Evolutionary conservation across 768 basidiomycete genomes (phyloP).

Genomic region (Naganishia randhawae): DNA sequence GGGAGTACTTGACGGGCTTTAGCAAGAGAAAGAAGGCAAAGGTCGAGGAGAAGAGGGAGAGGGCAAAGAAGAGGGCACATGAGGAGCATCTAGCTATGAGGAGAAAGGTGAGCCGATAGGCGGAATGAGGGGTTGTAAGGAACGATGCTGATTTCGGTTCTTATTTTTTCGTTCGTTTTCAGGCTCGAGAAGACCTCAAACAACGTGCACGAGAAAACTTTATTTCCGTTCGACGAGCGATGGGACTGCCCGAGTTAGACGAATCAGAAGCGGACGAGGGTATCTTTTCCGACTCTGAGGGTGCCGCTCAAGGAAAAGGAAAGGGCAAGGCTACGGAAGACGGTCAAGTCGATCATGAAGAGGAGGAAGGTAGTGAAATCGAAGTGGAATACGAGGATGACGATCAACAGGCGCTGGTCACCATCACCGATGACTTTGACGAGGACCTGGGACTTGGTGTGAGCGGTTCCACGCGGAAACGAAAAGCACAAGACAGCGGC

Average conservation of each 20-base stretch:
- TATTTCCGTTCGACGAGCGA: slow-evolving; percentile 67
- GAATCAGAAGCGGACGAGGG: slow-evolving; percentile 57
- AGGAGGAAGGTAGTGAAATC: slow-evolving; percentile 59
- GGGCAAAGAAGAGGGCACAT: slow-evolving; percentile 72
- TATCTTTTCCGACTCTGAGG: slow-evolving; percentile 48
- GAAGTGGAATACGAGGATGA: slow-evolving; percentile 73
- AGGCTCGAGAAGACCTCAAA: slow-evolving; percentile 75
- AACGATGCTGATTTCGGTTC: background rate
- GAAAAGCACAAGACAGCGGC: slow-evolving; percentile 9
- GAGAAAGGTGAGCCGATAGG: slow-evolving; percentile 61
- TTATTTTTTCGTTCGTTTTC: background rate
- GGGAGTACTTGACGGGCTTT: slow-evolving; percentile 89
- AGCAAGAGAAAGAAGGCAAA: slow-evolving; percentile 85
- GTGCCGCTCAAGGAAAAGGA: slow-evolving; percentile 33
- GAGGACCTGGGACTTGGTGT: slow-evolving; percentile 55
- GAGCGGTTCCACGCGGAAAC: background rate
- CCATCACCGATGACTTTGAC: slow-evolving; percentile 87
- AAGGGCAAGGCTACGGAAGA: slow-evolving; percentile 3
- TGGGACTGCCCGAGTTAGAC: slow-evolving; percentile 49
- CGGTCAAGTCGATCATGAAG: slow-evolving; percentile 60
- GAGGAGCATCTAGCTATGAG: slow-evolving; percentile 69
- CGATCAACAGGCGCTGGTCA: slow-evolving; percentile 80
- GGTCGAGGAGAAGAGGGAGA: slow-evolving; percentile 68
- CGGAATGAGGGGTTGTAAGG: background rate
- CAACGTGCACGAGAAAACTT: slow-evolving; percentile 76